Base-by-base conservation (phyloP, 306 rosid species). In the Ammopiptanthus mongolicus region DNA sequence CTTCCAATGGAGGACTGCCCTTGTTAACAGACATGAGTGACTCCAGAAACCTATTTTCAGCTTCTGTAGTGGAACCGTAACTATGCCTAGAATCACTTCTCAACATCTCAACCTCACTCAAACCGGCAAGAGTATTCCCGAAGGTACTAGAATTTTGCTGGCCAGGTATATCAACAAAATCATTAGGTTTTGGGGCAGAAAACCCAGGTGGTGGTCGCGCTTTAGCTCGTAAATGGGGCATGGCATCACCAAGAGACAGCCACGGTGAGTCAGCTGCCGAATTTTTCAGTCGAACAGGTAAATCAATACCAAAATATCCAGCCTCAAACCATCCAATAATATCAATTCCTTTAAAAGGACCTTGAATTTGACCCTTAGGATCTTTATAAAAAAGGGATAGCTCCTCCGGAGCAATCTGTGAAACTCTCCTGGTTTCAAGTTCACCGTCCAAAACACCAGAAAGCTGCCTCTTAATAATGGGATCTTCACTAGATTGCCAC, bases 201-300 rank as follows among this genome's bases (percentile, higher is more conserved):
- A 96, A 96, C 33, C 99, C 99, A 3, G 99, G 99, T 7, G 99
- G 99, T 0, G 99, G 99, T 15, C 97, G 85, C 25, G 96, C 97
- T 79, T 96, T 96, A 48, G 98, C 88, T 42, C 91, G 92, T 75
- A 96, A 84, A 88, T 96, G 99, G n/a, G 99, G 99, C 99, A 96
- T 96, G 13, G 65, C 88, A 81, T 92, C 98, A 55, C 97, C 99
- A 48, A 96, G 99, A 58, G 97, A 63, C 22, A 65, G 21, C 90
- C 96, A 96, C 2, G 98, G 91, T 8, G 81, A 64, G 64, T 89
- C 97, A 47, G 51, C 80, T 2, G 89, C 78, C 13, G 96, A 87
- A 74, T 69, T 82, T 80, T 74, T 87, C 73, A 42, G 79, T 28
- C 90, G 87, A 44, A 92, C 98, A 58, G 80, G 90, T 78, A 96